These are phyloP conservation scores for Plectosphaerella cucumerina DNA, from an alignment of 2,329 filamentous ascomycete genomes.

Conservation along the genomic window DNA sequence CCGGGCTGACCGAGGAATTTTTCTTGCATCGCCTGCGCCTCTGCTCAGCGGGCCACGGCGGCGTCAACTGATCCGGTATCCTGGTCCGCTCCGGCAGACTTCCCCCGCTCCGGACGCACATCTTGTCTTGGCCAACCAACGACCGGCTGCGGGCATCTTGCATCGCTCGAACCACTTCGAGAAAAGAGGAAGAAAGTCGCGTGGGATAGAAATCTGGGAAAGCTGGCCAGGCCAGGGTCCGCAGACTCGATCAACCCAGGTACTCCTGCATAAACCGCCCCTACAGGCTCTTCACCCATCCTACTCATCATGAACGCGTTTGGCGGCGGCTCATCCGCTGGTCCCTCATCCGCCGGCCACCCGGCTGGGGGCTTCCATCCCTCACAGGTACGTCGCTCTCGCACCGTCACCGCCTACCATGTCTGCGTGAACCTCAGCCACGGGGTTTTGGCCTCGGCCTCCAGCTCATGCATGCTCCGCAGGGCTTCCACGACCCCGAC, in stretches of 20 bases:
- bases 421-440: not conserved
- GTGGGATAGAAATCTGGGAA: not conserved
- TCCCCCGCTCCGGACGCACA: not conserved
- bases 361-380: constrained; percentile 5
- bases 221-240: not conserved
- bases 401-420: not conserved
- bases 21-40: too few relatives aligned
- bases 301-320: not conserved
- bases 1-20: too few relatives aligned
- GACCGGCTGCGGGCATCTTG: not conserved
- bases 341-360: constrained; percentile 2
- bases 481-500: constrained; percentile 43
- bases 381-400: constrained; percentile 12
- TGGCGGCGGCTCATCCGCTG: constrained; percentile 9
- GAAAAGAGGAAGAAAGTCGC: not conserved
- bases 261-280: not conserved
- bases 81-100: not conserved
- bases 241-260: not conserved
- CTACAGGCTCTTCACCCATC: not conserved
- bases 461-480: constrained; percentile 1
- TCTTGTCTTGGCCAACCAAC: not conserved
- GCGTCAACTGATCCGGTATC: not conserved
- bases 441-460: not conserved
- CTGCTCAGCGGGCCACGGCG: not conserved
- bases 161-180: not conserved